A percentile compares a stretch with the other conserved stretches of the same genome.
Conservation (phyloP, 768 basidiomycete genomes). For the Amanita rubescens region DNA sequence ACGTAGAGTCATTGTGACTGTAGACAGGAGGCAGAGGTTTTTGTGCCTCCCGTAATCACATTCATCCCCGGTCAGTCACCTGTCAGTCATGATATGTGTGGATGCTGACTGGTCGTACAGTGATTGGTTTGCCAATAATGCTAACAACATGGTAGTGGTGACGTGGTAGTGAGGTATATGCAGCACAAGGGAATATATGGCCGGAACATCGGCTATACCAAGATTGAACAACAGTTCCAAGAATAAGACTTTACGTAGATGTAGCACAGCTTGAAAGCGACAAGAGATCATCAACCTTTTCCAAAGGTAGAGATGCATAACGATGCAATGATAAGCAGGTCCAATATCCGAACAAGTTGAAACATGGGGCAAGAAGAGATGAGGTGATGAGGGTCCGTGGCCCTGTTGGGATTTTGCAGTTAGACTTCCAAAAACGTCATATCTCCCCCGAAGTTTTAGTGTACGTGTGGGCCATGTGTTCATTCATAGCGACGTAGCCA, state of each 20-base stretch:
- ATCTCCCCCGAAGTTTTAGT: conserved; percentile 49
- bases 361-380: conserved; percentile 6
- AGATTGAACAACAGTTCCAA: conserved; percentile 7
- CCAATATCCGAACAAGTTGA: background rate
- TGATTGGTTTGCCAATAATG: background rate
- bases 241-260: conserved; percentile 4
- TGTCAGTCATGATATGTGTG: background rate
- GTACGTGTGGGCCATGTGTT: conserved; percentile 61
- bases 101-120: background rate
- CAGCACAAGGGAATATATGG: conserved; percentile 4
- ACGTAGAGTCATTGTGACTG: background rate
- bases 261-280: background rate
- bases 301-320: background rate
- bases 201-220: conserved; percentile 6
- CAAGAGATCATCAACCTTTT: conserved; percentile 1
- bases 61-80: background rate
- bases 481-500: conserved; percentile 77
- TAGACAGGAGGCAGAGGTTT: background rate
- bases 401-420: conserved; percentile 5
- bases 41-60: background rate
- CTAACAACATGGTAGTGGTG: background rate
- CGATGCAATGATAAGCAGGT: background rate
- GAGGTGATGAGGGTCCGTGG: conserved; percentile 6
- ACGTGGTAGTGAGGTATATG: conserved; percentile 7
- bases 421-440: conserved; percentile 18